Conservation (phyloP, 495 filamentous ascomycete genomes). For the Penicillium ochrochloron region DNA sequence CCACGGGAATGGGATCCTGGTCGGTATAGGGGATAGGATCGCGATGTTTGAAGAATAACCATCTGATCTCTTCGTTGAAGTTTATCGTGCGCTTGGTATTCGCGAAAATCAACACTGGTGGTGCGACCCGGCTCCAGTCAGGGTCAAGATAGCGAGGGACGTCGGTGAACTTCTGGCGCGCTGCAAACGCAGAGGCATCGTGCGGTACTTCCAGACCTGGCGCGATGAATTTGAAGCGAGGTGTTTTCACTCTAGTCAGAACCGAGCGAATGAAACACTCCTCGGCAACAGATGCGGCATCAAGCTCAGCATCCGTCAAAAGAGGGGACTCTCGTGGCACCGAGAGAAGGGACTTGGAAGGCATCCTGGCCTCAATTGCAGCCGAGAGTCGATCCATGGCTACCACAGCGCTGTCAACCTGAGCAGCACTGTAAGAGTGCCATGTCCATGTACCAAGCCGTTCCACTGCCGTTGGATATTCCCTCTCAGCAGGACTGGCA, state of each 20-base stretch:
- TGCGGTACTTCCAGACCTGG: background rate
- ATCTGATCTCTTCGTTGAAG: background rate
- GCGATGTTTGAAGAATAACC: background rate
- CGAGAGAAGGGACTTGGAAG: background rate
- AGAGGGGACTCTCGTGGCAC: background rate
- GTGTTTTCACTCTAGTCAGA: background rate
- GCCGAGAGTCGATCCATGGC: slow-evolving; percentile 3
- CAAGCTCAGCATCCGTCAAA: background rate
- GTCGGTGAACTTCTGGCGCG: background rate
- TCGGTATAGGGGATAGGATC: background rate
- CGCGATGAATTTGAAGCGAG: slow-evolving; percentile 1
- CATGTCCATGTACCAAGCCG: background rate
- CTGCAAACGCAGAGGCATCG: background rate
- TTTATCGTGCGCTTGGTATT: background rate
- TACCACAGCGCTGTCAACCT: background rate
- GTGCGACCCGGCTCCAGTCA: background rate
- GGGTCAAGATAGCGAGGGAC: background rate
- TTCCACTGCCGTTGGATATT: background rate
- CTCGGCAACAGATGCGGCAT: background rate
- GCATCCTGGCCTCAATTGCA: slow-evolving; percentile 1
- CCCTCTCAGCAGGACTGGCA: background rate
- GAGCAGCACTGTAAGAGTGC: background rate
- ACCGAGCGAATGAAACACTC: slow-evolving; percentile 1
- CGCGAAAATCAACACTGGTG: background rate
- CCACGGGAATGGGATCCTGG: background rate